These are phyloP conservation scores for Rhodotorula sp. DNA, from an alignment of 1,284 basidiomycete species.

Conservation along the genomic window DNA sequence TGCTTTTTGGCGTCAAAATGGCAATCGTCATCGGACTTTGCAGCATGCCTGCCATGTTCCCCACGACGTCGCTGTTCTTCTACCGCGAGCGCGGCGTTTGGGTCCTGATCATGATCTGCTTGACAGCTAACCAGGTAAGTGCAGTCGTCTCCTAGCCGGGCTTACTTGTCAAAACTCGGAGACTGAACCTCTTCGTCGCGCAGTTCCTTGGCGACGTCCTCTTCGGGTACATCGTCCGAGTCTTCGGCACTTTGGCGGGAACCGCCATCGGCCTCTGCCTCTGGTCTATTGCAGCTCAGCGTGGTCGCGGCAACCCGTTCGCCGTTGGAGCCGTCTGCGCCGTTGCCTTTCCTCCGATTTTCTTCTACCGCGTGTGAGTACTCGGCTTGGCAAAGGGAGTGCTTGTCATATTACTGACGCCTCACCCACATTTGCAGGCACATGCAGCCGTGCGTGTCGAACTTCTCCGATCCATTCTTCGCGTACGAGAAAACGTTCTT, in stretches of 20 bases:
- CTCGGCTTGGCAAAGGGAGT: constrained; percentile 62
- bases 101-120: constrained; percentile 34
- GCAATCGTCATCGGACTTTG: constrained; percentile 59
- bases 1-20: constrained; percentile 75
- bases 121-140: constrained; percentile 11
- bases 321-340: constrained; percentile 69
- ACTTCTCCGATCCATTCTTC: no score
- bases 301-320: constrained; percentile 66
- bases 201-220: constrained; percentile 34
- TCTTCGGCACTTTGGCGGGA: constrained; percentile 63
- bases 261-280: constrained; percentile 65
- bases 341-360: constrained; percentile 62
- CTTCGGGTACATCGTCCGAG: constrained; percentile 42
- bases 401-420: no score
- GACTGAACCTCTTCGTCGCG: constrained; percentile 9
- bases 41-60: constrained; percentile 30
- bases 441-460: constrained; percentile 7
- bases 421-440: neutral
- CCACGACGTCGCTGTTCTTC: constrained; percentile 40
- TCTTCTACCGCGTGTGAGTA: constrained; percentile 58
- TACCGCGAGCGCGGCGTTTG: constrained; percentile 44
- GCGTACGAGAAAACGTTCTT: neutral
- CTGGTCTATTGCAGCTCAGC: constrained; percentile 56
- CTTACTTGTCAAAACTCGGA: neutral
- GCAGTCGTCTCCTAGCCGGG: neutral